phyloP scores from a whole-genome alignment of 2,329 filamentous ascomycete species.

The Hysterium pulicare region DNA sequence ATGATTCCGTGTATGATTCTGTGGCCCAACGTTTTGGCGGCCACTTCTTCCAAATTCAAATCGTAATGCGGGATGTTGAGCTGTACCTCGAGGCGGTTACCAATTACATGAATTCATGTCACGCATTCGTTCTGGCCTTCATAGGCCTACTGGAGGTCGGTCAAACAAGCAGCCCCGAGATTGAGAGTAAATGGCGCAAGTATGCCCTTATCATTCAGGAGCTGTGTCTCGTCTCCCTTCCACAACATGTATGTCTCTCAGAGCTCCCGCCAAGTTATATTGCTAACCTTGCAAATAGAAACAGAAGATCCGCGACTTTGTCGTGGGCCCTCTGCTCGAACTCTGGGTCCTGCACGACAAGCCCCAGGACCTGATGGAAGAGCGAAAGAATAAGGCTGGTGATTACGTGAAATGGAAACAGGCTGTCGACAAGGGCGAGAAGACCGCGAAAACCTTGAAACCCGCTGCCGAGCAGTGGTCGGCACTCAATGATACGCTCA shows the following conservation, averaged over 20 bases:
- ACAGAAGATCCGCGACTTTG: slow-evolving; percentile 69
- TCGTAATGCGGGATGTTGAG: slow-evolving; percentile 91
- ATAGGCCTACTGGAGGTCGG: slow-evolving; percentile 72
- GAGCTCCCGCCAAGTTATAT: slow-evolving; percentile 4
- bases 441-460: slow-evolving; percentile 77
- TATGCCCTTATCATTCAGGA: slow-evolving; percentile 87
- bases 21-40: slow-evolving; percentile 85
- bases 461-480: slow-evolving; percentile 87
- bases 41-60: slow-evolving; percentile 86
- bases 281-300: slow-evolving; percentile 43
- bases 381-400: slow-evolving; percentile 85
- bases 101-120: slow-evolving; percentile 75
- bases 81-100: slow-evolving; percentile 81
- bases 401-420: slow-evolving; percentile 82
- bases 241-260: slow-evolving; percentile 68
- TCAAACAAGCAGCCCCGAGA: slow-evolving; percentile 65
- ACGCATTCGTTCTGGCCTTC: slow-evolving; percentile 76
- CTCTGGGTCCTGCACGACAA: slow-evolving; percentile 78
- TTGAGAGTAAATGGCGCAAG: slow-evolving; percentile 91
- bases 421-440: slow-evolving; percentile 76
- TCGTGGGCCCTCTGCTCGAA: slow-evolving; percentile 78
- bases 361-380: slow-evolving; percentile 86
- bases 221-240: slow-evolving; percentile 75
- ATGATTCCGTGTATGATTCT: slow-evolving; percentile 78
- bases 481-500: slow-evolving; percentile 87